Evolutionary conservation across 2,329 filamentous ascomycete species (phyloP).

Genomic region (Corynespora cassiicola): DNA sequence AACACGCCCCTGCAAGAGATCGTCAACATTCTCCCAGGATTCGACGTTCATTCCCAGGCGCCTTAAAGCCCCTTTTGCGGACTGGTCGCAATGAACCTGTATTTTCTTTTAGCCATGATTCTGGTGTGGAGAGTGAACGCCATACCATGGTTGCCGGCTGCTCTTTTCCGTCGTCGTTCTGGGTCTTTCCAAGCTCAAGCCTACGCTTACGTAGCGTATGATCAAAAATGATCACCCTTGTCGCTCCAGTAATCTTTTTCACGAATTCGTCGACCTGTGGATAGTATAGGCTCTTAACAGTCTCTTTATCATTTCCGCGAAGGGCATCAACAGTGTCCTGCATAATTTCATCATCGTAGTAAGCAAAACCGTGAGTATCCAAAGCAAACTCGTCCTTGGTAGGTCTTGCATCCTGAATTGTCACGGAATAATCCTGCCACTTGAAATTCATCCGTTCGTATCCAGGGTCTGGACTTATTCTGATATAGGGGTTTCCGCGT

Average conservation of each 20-base stretch:
- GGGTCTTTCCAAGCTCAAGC: conserved; percentile 3
- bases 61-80: no score
- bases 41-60: no score
- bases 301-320: conserved; percentile 9
- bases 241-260: conserved; percentile 14
- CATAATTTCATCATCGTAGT: conserved; percentile 7
- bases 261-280: conserved; percentile 12
- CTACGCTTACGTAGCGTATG: conserved; percentile 11
- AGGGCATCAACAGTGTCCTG: conserved; percentile 8
- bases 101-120: no score
- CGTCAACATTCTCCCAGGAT: conserved; percentile 2
- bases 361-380: conserved; percentile 21
- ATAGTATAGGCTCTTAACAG: conserved; percentile 14
- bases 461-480: conserved; percentile 2
- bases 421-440: conserved; percentile 1
- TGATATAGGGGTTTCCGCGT: conserved; percentile 11
- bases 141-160: conserved; percentile 20
- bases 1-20: conserved; percentile 7
- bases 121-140: no score
- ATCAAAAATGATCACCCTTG: conserved; percentile 19
- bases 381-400: conserved; percentile 12
- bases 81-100: conserved; percentile 18
- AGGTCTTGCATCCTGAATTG: conserved; percentile 8
- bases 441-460: conserved; percentile 9
- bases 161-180: conserved; percentile 12